Evolutionary conservation across 345 rosid genomes (phyloP), one percentile per base, ranked within the genome.

Genomic region (Firmiana major): DNA sequence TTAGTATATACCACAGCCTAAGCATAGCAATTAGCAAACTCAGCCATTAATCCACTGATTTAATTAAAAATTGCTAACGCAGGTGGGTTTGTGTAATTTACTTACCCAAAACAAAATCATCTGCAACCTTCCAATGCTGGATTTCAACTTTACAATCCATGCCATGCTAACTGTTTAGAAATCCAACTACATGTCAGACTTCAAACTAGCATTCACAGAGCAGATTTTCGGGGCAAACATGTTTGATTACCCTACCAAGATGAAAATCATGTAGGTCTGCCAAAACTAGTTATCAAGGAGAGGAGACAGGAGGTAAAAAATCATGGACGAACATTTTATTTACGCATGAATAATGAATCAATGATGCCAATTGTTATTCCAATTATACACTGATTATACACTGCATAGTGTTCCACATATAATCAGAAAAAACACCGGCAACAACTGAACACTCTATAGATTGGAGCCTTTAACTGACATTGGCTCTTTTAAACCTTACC

Each of bases 321-420:
- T 45, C 31, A 31, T 4, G 55, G 38, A 68, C 19, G 46, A 53
- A 1, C 46, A 70, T 83, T 81, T 88, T 90, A 85, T 88, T 87
- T 83, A 85, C 79, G 79, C 79, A 84, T 46, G 81, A 88, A 87
- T 79, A 83, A 85, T 53, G 79, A 88, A 85, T 82, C 45, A 78
- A 74, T 67, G 68, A 76, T 78, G 85, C 79, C 86, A 77, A 80
- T 71, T 86, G 86, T 81, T 73, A 78, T 82, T 89, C 84, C 87
- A 89, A 81, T 80, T 83, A 85, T 86, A 86, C 40, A 36, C 40
- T 36, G 40, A 36, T 36, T 36, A 36, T 36, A 36, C 85, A 85
- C 64, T 65, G 80, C 78, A 76, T 38, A 40, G 65, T 46, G 79
- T 79, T 77, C 77, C 74, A 79, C 51, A 79, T 81, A 81, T 84